Conservation (phyloP, 345 rosid genomes). For the Dipteronia sinensis region DNA sequence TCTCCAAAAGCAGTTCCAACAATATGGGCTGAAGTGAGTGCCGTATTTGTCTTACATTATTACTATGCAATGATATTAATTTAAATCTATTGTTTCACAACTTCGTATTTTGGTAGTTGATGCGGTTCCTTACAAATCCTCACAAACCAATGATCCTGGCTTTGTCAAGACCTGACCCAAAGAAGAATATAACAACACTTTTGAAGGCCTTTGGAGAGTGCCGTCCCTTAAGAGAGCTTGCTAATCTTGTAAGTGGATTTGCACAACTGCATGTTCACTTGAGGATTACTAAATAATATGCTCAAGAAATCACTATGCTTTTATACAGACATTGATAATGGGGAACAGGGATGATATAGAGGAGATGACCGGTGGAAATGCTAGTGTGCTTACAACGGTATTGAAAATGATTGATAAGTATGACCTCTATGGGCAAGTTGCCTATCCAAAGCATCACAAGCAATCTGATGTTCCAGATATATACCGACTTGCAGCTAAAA, state of each 20-base stretch:
- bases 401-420: slow-evolving; percentile 87
- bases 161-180: slow-evolving; percentile 94
- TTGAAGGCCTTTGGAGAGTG: slow-evolving; percentile 95
- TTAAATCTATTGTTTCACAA: slow-evolving; percentile 5
- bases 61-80: background rate
- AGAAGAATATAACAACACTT: slow-evolving; percentile 94
- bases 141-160: slow-evolving; percentile 98
- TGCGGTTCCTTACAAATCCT: slow-evolving; percentile 91
- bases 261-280: slow-evolving; percentile 5
- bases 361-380: slow-evolving; percentile 75
- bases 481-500: slow-evolving; percentile 86
- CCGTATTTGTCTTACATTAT: background rate
- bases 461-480: slow-evolving; percentile 96
- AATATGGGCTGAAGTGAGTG: slow-evolving; percentile 91
- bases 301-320: slow-evolving; percentile 10
- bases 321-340: slow-evolving; percentile 78
- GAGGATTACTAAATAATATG: background rate
- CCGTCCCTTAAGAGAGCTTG: slow-evolving; percentile 86
- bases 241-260: slow-evolving; percentile 69
- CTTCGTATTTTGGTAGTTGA: slow-evolving; percentile 49
- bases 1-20: slow-evolving; percentile 87
- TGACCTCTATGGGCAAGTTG: slow-evolving; percentile 91
- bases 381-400: slow-evolving; percentile 79
- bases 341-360: slow-evolving; percentile 94
- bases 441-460: slow-evolving; percentile 97